Conservation (phyloP, 1,284 basidiomycete genomes). For the Sanghuangporus sanghuang region DNA sequence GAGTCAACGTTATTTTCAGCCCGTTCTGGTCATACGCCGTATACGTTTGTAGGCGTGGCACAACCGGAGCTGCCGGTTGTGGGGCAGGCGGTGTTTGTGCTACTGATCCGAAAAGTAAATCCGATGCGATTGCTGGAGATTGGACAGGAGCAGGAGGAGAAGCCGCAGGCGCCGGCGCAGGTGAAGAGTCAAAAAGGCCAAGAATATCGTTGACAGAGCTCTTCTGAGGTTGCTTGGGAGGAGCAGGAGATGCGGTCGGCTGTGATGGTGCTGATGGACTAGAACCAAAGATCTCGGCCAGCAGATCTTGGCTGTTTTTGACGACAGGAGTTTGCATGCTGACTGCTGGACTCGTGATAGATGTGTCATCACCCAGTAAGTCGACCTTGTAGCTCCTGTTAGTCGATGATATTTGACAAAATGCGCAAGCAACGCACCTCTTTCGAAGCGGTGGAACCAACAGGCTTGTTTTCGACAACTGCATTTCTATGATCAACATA, state of each 20-base stretch:
- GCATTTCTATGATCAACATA: not conserved
- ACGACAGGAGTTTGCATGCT: conserved; percentile 39
- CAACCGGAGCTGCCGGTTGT: conserved; percentile 32
- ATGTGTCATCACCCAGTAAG: conserved; percentile 70
- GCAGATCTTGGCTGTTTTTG: conserved; percentile 82
- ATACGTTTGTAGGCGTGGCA: conserved; percentile 64
- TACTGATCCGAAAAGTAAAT: conserved; percentile 3
- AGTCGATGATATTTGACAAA: not conserved
- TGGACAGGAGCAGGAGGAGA: conserved; percentile 25
- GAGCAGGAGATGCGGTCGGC: conserved; percentile 34
- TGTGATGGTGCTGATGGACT: conserved; percentile 28
- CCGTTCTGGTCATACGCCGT: conserved; percentile 90
- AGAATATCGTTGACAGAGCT: conserved; percentile 87
- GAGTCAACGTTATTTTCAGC: conserved; percentile 85
- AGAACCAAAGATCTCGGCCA: conserved; percentile 90
- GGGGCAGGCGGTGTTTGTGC: conserved; percentile 24
- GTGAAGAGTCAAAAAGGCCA: conserved; percentile 70
- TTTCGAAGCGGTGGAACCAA: conserved; percentile 81
- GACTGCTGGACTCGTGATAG: conserved; percentile 27
- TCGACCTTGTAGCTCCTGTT: conserved; percentile 42
- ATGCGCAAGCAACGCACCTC: conserved; percentile 42
- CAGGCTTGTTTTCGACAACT: conserved; percentile 93
- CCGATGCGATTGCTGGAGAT: conserved; percentile 19
- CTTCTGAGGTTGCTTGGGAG: conserved; percentile 43
- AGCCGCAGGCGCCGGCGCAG: conserved; percentile 25